Conservation (phyloP, 1,139 yeast species). For the Diutina sp. region DNA sequence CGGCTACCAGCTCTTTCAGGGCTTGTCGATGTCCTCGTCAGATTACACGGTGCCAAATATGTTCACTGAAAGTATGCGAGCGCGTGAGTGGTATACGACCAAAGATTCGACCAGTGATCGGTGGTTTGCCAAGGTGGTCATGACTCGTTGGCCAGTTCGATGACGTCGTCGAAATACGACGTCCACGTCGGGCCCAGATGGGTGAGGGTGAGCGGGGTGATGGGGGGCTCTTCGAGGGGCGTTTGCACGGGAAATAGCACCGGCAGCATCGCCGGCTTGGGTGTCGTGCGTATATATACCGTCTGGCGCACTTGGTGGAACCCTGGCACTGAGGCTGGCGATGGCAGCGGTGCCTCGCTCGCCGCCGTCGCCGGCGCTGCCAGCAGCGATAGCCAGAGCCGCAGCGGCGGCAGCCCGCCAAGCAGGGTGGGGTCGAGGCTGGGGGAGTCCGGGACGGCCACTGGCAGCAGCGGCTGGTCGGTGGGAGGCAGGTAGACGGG, state of each 20-base stretch:
- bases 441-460: conserved; percentile 35
- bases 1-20: too few relatives aligned
- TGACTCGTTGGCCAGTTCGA: not conserved
- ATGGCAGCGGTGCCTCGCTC: conserved; percentile 12
- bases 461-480: conserved; percentile 3
- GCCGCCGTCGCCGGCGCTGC: conserved; percentile 28
- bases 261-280: conserved; percentile 10
- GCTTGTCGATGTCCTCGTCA: too few relatives aligned
- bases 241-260: conserved; percentile 29
- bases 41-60: too few relatives aligned
- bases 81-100: too few relatives aligned
- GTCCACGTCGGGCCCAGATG: not conserved
- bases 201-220: conserved; percentile 30
- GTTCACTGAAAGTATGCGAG: too few relatives aligned
- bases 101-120: too few relatives aligned
- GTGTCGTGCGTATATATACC: not conserved
- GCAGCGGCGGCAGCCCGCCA: conserved; percentile 39
- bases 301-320: not conserved
- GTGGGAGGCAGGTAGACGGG: conserved; percentile 4
- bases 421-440: conserved; percentile 37
- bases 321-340: conserved; percentile 5
- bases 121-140: not conserved
- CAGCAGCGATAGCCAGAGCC: conserved; percentile 38
- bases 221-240: conserved; percentile 31
- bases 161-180: not conserved